These are phyloP conservation scores for Dactylellina parvicollis DNA, from an alignment of 2,329 filamentous ascomycete genomes.

Conservation along the genomic window DNA sequence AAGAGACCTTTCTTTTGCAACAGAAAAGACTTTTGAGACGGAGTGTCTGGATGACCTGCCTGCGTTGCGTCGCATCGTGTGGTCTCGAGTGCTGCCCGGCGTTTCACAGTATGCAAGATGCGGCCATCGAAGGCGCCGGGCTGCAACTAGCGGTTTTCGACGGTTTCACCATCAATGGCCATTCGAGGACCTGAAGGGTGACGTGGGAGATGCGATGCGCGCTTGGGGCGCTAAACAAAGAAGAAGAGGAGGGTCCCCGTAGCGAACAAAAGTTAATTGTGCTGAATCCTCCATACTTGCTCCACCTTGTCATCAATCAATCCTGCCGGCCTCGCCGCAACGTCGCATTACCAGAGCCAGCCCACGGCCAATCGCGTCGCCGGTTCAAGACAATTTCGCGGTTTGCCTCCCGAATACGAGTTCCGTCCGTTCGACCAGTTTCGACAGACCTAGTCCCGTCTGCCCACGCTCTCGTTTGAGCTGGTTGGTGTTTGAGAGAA, in stretches of 20 bases:
- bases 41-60: too few relatives aligned
- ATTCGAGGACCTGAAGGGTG: too few relatives aligned
- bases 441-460: slow-evolving; percentile 12
- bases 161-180: too few relatives aligned
- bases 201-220: background rate
- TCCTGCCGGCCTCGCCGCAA: slow-evolving; percentile 33
- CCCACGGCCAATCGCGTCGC: slow-evolving; percentile 21
- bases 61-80: too few relatives aligned
- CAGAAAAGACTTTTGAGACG: too few relatives aligned
- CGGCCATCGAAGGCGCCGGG: too few relatives aligned
- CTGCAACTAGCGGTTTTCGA: too few relatives aligned
- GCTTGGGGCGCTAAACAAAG: slow-evolving; percentile 8
- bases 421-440: slow-evolving; percentile 3
- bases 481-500: background rate
- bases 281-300: background rate
- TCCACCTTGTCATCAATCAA: background rate
- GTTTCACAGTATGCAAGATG: too few relatives aligned
- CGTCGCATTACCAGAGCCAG: background rate
- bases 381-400: background rate
- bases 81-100: too few relatives aligned
- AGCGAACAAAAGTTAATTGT: slow-evolving; percentile 2
- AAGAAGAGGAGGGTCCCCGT: background rate
- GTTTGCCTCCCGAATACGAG: slow-evolving; percentile 11
- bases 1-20: too few relatives aligned
- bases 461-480: background rate